A percentile compares a stretch with the other conserved stretches of the same genome.
These are phyloP conservation scores for Lichtheimia hyalospora DNA, from an alignment of 371 early-diverging fungal species.

Conservation along the genomic window DNA sequence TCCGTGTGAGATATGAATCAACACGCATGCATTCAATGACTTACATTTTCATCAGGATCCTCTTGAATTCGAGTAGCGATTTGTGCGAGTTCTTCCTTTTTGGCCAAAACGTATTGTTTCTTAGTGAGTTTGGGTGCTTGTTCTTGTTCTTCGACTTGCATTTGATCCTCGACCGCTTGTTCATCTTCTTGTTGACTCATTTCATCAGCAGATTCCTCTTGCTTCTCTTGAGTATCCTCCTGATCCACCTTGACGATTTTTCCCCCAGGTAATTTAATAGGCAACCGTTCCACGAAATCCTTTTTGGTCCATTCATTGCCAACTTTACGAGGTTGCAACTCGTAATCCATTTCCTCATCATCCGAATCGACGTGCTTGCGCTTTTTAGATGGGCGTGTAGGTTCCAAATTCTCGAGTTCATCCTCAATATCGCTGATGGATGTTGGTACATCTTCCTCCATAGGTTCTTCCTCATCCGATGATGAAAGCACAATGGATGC, in stretches of 20 bases:
- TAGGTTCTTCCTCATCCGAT: constrained; percentile 16
- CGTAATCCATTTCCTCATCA: constrained; percentile 67
- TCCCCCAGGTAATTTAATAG: constrained; percentile 68
- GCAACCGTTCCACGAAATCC: constrained; percentile 52
- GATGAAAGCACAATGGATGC: background rate
- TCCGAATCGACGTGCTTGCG: constrained; percentile 41
- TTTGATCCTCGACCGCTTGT: constrained; percentile 8
- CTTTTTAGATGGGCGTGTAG: constrained; percentile 11
- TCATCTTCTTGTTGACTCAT: constrained; percentile 19
- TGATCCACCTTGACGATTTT: constrained; percentile 37
- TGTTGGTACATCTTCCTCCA: constrained; percentile 18
- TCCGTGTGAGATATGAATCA: background rate
- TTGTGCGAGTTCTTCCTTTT: constrained; percentile 78
- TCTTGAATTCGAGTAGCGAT: constrained; percentile 75
- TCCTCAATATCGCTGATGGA: constrained; percentile 17
- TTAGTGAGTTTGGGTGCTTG: constrained; percentile 28
- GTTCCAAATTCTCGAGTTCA: constrained; percentile 12
- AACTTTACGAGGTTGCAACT: constrained; percentile 54
- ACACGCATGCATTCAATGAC: constrained; percentile 3
- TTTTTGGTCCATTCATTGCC: constrained; percentile 55
- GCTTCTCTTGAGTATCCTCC: constrained; percentile 25
- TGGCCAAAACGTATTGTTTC: constrained; percentile 58
- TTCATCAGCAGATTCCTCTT: background rate
- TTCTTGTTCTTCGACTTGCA: constrained; percentile 5
- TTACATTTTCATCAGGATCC: constrained; percentile 77